Evolutionary conservation across 345 rosid species (phyloP), one percentile per base, ranked within the genome.

Genomic region (Hirschfeldia incana): DNA sequence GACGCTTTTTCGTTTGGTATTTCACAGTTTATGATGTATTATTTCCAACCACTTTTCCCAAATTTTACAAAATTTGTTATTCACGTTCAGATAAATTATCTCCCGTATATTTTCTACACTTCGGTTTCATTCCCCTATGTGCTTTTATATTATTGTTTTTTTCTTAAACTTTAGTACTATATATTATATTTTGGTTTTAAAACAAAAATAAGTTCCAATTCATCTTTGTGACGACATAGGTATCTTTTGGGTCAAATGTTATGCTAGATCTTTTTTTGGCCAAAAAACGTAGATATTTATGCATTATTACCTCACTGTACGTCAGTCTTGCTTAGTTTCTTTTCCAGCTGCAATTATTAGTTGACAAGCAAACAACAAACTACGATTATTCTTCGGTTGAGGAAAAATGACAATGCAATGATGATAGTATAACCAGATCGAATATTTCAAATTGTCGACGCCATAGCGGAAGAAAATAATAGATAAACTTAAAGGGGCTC

Each of bases 311-410:
- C 44, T 67, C 44, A 60, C 32, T 17, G 62, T 63, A 69, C 55
- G 69, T 76, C 74, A 53, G 17, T 69, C 37, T 69, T 69, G 12
- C 55, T 74, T 65, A 73, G 69, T 73, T 73, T 46, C 26, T 39
- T 29, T 57, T 37, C 4, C 7, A 73, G 15, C 15, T 64, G 13
- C 17, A 33, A 61, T 8, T 51, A 17, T 34, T 33, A 37, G 58
- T 75, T 55, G 78, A 75, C 17, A 36, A 36, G 5, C 49, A 42
- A 42, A 42, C 49, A 3, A 27, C 53, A 13, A 61, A 55, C 32
- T 7, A 8, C 61, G 46, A 68, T 67, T 42, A 67, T 57, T 17
- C 26, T 37, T 36, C 12, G 59, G 59, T 27, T 67, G 44, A 67
- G 15, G 17, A 67, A 36, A 65, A 33, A 73, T 34, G 21, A 17